phyloP scores from a whole-genome alignment of 1,284 basidiomycete species.

The Microbotryum intermedium region DNA sequence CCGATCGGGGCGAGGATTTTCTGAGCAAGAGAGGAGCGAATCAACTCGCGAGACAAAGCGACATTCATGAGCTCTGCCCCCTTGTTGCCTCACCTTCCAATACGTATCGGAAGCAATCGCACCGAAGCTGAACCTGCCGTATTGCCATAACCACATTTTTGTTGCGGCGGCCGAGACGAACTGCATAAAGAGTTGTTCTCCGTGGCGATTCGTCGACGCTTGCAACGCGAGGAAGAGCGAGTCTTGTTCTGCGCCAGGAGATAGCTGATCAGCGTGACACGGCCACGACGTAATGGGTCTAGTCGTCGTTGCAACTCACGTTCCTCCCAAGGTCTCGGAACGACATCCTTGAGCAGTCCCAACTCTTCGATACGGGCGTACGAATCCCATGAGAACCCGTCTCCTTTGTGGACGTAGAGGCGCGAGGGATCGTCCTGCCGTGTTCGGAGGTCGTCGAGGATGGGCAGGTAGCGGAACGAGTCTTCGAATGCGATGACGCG shows the following conservation, averaged over 20 bases:
- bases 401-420: neutral
- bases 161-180: constrained; percentile 6
- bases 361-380: constrained; percentile 10
- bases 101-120: constrained; percentile 12
- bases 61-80: neutral
- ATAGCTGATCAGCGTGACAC: neutral
- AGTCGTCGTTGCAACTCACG: neutral
- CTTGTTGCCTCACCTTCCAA: constrained; percentile 11
- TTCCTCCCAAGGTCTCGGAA: constrained; percentile 7
- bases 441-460: constrained; percentile 2
- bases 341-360: constrained; percentile 6
- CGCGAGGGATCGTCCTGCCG: constrained; percentile 3
- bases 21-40: neutral
- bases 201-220: constrained; percentile 15
- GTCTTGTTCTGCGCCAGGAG: constrained; percentile 16
- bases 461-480: constrained; percentile 12
- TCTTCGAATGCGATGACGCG: constrained; percentile 24
- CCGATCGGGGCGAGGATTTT: constrained; percentile 23
- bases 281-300: neutral
- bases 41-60: neutral
- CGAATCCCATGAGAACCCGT: constrained; percentile 27
- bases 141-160: constrained; percentile 25
- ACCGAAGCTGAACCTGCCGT: constrained; percentile 24
- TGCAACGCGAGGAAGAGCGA: constrained; percentile 24
- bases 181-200: constrained; percentile 25